Percentiles rank a stretch among this genome's conserved stretches.
Conservation (phyloP, 208 protist genomes). For the Leishmania lainsoni region DNA sequence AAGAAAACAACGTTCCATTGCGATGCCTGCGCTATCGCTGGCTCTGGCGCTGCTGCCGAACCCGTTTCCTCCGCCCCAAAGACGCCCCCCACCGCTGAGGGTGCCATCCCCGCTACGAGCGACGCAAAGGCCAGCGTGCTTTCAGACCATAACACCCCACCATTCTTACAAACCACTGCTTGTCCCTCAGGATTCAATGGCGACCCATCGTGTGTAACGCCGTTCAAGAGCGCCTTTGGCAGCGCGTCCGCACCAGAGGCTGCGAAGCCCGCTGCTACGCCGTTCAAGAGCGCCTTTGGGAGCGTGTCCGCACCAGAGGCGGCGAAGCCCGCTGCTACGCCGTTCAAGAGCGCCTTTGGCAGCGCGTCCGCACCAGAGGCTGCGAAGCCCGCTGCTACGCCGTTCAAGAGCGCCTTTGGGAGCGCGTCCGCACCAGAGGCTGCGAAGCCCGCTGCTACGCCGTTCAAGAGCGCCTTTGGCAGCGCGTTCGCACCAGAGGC, state of each 20-base stretch:
- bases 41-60: background rate
- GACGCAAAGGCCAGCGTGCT: background rate
- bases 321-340: background rate
- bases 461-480: too few species aligned
- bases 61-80: background rate
- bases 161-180: too few species aligned
- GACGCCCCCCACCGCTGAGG: background rate
- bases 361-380: background rate
- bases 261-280: background rate
- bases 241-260: background rate
- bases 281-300: background rate
- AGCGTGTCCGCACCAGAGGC: background rate
- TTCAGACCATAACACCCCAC: too few species aligned
- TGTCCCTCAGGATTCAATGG: too few species aligned
- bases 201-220: background rate
- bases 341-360: background rate
- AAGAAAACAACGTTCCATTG: constrained; percentile 4
- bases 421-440: background rate
- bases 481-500: too few species aligned
- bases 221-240: background rate
- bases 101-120: background rate
- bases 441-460: background rate
- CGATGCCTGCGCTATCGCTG: background rate
- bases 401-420: background rate
- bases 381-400: background rate